Base-by-base conservation (phyloP, 225 moss, liverwort and hornwort species). In the Pseudoscleropodium purum region DNA sequence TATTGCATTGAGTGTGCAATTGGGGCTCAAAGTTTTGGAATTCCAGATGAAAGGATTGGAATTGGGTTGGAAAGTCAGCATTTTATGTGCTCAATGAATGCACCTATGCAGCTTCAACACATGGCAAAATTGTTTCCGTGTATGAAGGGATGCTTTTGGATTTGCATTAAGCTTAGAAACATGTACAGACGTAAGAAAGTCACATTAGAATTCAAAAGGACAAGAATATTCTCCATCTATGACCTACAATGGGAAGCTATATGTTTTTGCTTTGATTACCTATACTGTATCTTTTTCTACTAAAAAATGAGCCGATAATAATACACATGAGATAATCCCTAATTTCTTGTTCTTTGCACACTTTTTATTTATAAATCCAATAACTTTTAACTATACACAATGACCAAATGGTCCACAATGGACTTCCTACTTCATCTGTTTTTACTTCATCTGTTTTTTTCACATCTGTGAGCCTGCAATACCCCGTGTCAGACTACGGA, bases 21-120 rank as follows among this genome's bases (percentile, higher is more conserved):
- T 27, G 16, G 43, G 15, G 8, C 3, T 41, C 41, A 26, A 0
- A 72, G 8, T 3, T 26, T 15, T 17, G 29, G 5, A 41, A 43
- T 3, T 37, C 10, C 11, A 23, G n/a, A 21, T 21, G 37, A 23
- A 21, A 68, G 11, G 19, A 5, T 69, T n/a, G 12, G 11, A 69
- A n/a, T 69, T 74, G 17, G 16, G 17, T 45, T 74, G 45, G 11
- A 30, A 47, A 18, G 11, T 76, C 13, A 75, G 2, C 33, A 13
- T 12, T 20, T 76, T 8, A 7, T 49, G 33, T 33, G 20, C 51
- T 49, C 51, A 19, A 49, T 49, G 75, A 49, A 31, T 7, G 7
- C 7, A 31, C 4, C 12, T 2, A 13, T 13, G 2, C 0, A 0
- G 5, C 8, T 51, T 33, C 8, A 3, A 13, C 13, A 76, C 51